Conservation (phyloP, 2,329 filamentous ascomycete species). For the Chaetomium olivaceum region DNA sequence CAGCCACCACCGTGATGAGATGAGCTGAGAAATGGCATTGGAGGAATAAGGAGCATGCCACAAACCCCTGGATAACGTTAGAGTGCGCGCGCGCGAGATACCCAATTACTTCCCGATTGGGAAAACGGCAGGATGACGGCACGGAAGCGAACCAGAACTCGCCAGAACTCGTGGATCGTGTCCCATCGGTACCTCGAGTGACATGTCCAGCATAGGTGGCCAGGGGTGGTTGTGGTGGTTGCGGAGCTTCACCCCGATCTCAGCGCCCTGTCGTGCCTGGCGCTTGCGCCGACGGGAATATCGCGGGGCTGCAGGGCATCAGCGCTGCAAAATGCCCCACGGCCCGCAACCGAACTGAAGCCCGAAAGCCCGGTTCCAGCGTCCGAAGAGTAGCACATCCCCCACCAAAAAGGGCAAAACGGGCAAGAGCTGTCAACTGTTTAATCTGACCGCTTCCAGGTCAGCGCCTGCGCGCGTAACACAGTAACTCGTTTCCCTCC, state of each 20-base stretch:
- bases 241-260: neutral
- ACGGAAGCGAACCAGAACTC: neutral
- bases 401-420: neutral
- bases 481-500: neutral
- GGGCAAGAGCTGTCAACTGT: neutral
- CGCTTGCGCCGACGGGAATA: neutral
- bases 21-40: neutral
- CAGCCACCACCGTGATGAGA: neutral
- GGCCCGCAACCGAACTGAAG: neutral
- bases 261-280: neutral
- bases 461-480: too few species aligned
- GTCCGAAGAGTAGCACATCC: neutral
- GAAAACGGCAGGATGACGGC: neutral
- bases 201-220: neutral
- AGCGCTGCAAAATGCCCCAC: neutral
- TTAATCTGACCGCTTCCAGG: neutral
- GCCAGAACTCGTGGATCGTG: neutral
- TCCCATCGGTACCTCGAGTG: neutral
- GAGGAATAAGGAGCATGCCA: neutral
- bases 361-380: neutral
- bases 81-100: neutral
- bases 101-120: neutral
- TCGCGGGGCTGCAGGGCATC: neutral
- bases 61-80: neutral
- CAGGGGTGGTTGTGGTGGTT: neutral